phyloP scores from a whole-genome alignment of 2,329 filamentous ascomycete species.

The Aspergillus sp. region DNA sequence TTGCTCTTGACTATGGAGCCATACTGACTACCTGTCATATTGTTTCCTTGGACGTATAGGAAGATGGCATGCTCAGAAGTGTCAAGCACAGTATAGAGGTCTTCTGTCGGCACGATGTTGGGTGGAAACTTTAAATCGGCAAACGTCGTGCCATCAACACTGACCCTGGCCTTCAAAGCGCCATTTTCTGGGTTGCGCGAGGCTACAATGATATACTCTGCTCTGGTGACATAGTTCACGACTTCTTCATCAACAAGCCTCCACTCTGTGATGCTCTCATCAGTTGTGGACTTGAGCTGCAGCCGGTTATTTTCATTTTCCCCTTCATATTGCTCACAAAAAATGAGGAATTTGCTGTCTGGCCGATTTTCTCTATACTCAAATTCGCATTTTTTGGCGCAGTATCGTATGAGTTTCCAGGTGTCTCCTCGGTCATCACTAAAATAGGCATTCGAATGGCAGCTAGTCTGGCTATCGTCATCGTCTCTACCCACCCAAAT shows the following conservation, averaged over 20 bases:
- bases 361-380: slow-evolving; percentile 64
- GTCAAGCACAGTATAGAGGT: slow-evolving; percentile 88
- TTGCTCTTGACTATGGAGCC: slow-evolving; percentile 97
- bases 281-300: slow-evolving; percentile 68
- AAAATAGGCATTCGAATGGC: slow-evolving; percentile 72
- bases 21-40: slow-evolving; percentile 63
- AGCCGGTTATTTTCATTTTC: slow-evolving; percentile 64
- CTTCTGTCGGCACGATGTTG: slow-evolving; percentile 78
- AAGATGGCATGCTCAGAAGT: slow-evolving; percentile 94
- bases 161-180: slow-evolving; percentile 76
- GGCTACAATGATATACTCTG: slow-evolving; percentile 91
- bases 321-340: slow-evolving; percentile 63
- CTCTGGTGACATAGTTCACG: slow-evolving; percentile 88
- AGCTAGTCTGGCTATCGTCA: slow-evolving; percentile 54
- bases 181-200: slow-evolving; percentile 61
- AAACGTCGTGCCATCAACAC: slow-evolving; percentile 79
- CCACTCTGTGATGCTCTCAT: slow-evolving; percentile 71
- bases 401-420: slow-evolving; percentile 74
- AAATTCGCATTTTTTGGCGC: slow-evolving; percentile 82
- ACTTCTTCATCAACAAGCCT: slow-evolving; percentile 69
- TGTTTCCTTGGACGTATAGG: slow-evolving; percentile 82
- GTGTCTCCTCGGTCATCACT: slow-evolving; percentile 75
- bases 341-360: slow-evolving; percentile 64
- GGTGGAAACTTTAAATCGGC: slow-evolving; percentile 82
- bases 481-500: slow-evolving; percentile 83